A percentile compares a stretch with the other conserved stretches of the same genome.
Evolutionary conservation across 2,329 filamentous ascomycete species (phyloP).

Genomic region (Xylaria sp.): DNA sequence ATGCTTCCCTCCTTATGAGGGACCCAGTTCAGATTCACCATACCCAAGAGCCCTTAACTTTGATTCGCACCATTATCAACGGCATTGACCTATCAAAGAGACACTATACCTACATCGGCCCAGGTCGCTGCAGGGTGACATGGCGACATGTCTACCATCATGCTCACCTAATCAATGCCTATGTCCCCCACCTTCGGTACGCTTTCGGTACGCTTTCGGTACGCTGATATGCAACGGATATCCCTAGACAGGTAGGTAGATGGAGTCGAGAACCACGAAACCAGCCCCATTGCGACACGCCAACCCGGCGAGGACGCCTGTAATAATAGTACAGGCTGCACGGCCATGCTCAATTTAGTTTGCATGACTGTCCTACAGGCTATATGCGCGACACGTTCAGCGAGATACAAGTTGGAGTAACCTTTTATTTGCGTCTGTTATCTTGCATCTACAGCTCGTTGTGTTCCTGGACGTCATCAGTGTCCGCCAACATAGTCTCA

Average conservation of each 20-base stretch:
- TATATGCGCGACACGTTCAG: not conserved
- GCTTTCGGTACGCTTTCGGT: not conserved
- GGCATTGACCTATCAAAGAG: too few species aligned
- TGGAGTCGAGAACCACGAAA: slow-evolving; percentile 5
- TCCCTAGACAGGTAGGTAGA: not conserved
- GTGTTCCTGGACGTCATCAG: slow-evolving; percentile 66
- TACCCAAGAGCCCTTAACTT: too few species aligned
- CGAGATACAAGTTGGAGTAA: not conserved
- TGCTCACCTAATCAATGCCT: not conserved
- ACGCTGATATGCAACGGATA: not conserved
- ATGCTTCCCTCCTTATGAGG: too few species aligned
- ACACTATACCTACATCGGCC: too few species aligned
- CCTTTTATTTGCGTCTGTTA: not conserved
- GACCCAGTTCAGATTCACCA: too few species aligned
- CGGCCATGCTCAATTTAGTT: not conserved
- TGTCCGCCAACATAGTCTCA: slow-evolving; percentile 64
- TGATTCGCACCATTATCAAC: too few species aligned
- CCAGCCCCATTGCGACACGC: not conserved
- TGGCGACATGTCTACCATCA: not conserved
- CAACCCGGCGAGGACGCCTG: not conserved
- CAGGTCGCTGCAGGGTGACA: too few species aligned
- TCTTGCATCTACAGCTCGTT: slow-evolving; percentile 63
- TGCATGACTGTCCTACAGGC: not conserved
- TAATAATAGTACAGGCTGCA: not conserved
- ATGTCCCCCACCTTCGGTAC: not conserved